Evolutionary conservation across 2,329 filamentous ascomycete genomes (phyloP).

Genomic region (Ophiostoma sp.): DNA sequence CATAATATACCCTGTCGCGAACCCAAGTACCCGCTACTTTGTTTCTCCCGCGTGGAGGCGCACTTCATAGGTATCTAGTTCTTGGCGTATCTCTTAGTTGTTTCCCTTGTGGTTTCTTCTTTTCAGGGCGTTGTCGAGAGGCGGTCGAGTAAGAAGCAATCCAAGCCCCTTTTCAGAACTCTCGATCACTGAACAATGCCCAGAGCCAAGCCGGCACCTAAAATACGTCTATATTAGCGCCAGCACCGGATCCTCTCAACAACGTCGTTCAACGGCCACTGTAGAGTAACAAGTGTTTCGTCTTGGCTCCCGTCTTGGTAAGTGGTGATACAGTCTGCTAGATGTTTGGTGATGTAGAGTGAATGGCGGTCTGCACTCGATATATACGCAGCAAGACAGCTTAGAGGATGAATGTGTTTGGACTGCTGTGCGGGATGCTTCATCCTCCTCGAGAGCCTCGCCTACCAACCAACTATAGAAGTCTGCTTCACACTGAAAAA

Average conservation of each 20-base stretch:
- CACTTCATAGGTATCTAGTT: neutral
- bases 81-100: neutral
- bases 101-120: neutral
- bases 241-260: neutral
- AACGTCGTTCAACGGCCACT: neutral
- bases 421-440: neutral
- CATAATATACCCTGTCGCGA: neutral
- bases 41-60: neutral
- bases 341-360: too few relatives aligned
- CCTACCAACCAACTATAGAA: neutral
- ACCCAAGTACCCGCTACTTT: neutral
- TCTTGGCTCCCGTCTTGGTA: constrained; percentile 9
- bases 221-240: neutral
- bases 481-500: too few relatives aligned
- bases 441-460: neutral
- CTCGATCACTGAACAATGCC: neutral
- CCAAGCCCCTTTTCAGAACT: neutral
- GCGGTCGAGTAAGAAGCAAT: neutral
- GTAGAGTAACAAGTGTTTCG: constrained; percentile 1
- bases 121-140: neutral
- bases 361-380: too few relatives aligned
- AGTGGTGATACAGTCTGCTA: neutral
- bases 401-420: neutral
- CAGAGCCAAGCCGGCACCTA: constrained; percentile 19
- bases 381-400: too few relatives aligned